Evolutionary conservation across 208 protist species (phyloP), one percentile per base, ranked within the genome.

Genomic region (Porcisia hertigi): DNA sequence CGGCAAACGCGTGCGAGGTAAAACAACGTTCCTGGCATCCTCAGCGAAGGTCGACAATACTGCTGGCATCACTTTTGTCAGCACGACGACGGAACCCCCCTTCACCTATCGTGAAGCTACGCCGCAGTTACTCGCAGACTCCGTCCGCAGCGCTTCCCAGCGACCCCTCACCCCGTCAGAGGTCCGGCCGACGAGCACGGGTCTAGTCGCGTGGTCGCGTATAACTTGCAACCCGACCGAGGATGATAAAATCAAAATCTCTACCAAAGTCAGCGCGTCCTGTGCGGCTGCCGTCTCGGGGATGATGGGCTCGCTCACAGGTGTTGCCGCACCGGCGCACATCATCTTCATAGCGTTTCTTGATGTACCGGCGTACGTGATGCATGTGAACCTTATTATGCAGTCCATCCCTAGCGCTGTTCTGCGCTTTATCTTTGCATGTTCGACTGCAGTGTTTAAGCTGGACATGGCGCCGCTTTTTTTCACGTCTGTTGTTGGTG

Each of bases 321-420:
- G 80, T 18, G 83, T 86, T 12, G 80, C 77, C 36, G 81, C 63
- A 14, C 80, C 81, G 23, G 76, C 86, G 70, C 76, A 87, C 41
- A 83, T 90, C 39, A 81, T 90, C n/a, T 90, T 90, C 43, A 69
- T 88, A 11, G 41, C 85, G 30, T 58, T 81, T 14, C 82, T 87
- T 25, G 83, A 90, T n/a, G 77, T 90, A 0, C 83, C 86, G 66
- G 63, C 73, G 53, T 90, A 87, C 74, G 80, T 90, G 16, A 82
- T 88, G 7, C 78, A 72, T 6, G 75, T 83, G 49, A 88, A 86
- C 70, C 83, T 87, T 30, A 36, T 59, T n/a, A 66, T 81, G 36
- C 86, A 87, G 62, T 84, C 79, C 11, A 86, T 90, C 43, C 80
- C 78, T 1, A 74, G 77, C 62, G 77, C 78, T 0, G 78, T 71